These are phyloP conservation scores for Phlebopus sp. DNA, from an alignment of 1,284 basidiomycete species.

Conservation along the genomic window DNA sequence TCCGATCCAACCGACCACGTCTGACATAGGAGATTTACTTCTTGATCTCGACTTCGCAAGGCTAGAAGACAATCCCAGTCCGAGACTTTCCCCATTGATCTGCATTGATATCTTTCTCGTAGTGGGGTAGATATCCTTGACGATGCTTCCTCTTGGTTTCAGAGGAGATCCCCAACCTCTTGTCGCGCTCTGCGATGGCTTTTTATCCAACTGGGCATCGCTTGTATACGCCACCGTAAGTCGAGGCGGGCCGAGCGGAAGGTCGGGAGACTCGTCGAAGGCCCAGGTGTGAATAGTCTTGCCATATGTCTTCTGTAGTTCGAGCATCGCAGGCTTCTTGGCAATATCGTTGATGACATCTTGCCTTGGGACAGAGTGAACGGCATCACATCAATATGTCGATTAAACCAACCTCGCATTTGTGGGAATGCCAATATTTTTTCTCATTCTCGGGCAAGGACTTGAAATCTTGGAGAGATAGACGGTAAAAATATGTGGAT, in stretches of 20 bases:
- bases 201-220: slow-evolving; percentile 36
- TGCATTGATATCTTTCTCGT: slow-evolving; percentile 36
- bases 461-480: slow-evolving; percentile 34
- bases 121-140: slow-evolving; percentile 38
- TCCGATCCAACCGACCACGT: too few species aligned
- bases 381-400: not conserved
- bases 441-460: slow-evolving; percentile 45
- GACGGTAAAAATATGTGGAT: not conserved
- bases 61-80: slow-evolving; percentile 18
- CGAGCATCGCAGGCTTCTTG: slow-evolving; percentile 46
- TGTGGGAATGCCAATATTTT: slow-evolving; percentile 51
- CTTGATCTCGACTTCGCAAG: slow-evolving; percentile 12
- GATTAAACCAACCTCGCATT: slow-evolving; percentile 37
- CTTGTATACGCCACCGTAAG: slow-evolving; percentile 47
- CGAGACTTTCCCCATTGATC: slow-evolving; percentile 36
- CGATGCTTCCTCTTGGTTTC: slow-evolving; percentile 35
- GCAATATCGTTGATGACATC: slow-evolving; percentile 36
- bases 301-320: slow-evolving; percentile 49
- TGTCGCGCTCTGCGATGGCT: slow-evolving; percentile 36
- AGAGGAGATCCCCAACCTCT: slow-evolving; percentile 36
- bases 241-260: slow-evolving; percentile 47
- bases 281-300: slow-evolving; percentile 53
- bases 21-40: not conserved
- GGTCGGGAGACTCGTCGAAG: slow-evolving; percentile 40
- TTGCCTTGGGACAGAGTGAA: slow-evolving; percentile 11